Percentiles rank a stretch among this genome's conserved stretches.
Evolutionary conservation across 805 yeast species (phyloP).

Genomic region (Sugiyamaella lignohabitans): DNA sequence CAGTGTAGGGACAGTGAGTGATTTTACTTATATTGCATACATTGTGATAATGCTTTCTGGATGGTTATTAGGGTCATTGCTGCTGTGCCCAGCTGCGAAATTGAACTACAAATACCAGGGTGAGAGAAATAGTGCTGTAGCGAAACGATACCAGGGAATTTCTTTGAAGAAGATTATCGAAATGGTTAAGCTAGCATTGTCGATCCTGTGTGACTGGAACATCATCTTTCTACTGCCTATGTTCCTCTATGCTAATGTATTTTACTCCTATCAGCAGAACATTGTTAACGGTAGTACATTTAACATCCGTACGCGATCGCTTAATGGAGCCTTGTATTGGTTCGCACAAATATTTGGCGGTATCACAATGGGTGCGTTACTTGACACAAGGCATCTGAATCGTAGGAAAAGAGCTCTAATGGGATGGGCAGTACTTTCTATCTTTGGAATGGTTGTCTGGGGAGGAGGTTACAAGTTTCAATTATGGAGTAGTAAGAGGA

Average conservation of each 20-base stretch:
- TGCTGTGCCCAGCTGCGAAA: conserved; percentile 13
- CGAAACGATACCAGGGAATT: conserved; percentile 7
- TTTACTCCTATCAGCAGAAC: conserved; percentile 58
- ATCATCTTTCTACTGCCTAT: conserved; percentile 42
- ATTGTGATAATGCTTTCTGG: conserved; percentile 48
- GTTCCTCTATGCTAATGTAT: conserved; percentile 59
- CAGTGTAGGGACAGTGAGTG: conserved; percentile 32
- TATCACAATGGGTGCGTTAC: conserved; percentile 39
- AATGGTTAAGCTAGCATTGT: conserved; percentile 10
- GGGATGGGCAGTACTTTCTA: conserved; percentile 40
- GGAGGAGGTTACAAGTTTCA: conserved; percentile 54
- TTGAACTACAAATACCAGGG: conserved; percentile 14
- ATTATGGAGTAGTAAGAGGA: conserved; percentile 19
- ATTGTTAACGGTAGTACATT: conserved; percentile 50
- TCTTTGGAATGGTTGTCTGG: conserved; percentile 45
- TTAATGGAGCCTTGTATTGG: conserved; percentile 58
- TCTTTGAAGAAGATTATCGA: conserved; percentile 12
- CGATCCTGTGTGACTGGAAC: conserved; percentile 17
- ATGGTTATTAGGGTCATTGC: conserved; percentile 28
- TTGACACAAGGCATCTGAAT: conserved; percentile 38
- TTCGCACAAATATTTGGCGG: conserved; percentile 56
- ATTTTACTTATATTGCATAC: conserved; percentile 51
- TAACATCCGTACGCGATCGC: conserved; percentile 52
- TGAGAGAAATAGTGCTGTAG: conserved; percentile 12
- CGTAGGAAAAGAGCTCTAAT: conserved; percentile 42